A percentile compares a stretch with the other conserved stretches of the same genome.
Conservation (phyloP, 148 eudicot species). For the Pharnaceum exiguum region DNA sequence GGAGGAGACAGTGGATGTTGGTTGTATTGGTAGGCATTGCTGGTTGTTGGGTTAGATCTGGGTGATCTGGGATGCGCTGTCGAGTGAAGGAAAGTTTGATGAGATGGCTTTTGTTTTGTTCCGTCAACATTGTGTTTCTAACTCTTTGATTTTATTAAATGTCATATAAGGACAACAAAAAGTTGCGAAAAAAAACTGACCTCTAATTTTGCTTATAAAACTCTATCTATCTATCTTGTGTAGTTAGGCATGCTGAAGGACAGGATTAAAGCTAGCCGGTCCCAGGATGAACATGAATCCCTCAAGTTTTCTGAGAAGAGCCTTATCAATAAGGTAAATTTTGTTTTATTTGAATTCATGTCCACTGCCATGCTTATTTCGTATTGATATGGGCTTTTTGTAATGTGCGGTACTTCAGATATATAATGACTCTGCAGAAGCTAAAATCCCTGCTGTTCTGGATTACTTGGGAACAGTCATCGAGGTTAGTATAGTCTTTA, state of each 20-base stretch:
- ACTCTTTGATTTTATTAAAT: too few relatives aligned
- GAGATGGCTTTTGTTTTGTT: too few relatives aligned
- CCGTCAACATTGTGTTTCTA: too few relatives aligned
- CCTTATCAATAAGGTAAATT: slow-evolving; percentile 75
- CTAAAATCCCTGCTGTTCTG: slow-evolving; percentile 87
- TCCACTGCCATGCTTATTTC: neutral
- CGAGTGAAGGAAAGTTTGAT: too few relatives aligned
- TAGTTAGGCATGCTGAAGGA: slow-evolving; percentile 74
- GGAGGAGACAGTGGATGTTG: neutral
- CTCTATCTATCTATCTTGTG: neutral
- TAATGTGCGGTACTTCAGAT: slow-evolving; percentile 44
- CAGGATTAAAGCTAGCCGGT: slow-evolving; percentile 54
- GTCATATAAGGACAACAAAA: too few relatives aligned
- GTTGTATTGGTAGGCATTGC: neutral
- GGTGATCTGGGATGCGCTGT: too few relatives aligned
- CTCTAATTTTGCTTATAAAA: neutral
- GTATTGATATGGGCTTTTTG: neutral
- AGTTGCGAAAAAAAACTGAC: neutral
- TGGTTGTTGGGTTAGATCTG: too few relatives aligned
- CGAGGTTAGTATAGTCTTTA: slow-evolving; percentile 65
- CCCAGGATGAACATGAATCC: slow-evolving; percentile 70
- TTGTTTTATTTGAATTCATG: neutral
- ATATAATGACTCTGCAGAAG: slow-evolving; percentile 92
- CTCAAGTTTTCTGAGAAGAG: slow-evolving; percentile 74
- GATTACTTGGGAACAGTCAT: slow-evolving; percentile 83